Evolutionary conservation across 2,329 filamentous ascomycete genomes (phyloP).

Genomic region (Blumeria hordei): DNA sequence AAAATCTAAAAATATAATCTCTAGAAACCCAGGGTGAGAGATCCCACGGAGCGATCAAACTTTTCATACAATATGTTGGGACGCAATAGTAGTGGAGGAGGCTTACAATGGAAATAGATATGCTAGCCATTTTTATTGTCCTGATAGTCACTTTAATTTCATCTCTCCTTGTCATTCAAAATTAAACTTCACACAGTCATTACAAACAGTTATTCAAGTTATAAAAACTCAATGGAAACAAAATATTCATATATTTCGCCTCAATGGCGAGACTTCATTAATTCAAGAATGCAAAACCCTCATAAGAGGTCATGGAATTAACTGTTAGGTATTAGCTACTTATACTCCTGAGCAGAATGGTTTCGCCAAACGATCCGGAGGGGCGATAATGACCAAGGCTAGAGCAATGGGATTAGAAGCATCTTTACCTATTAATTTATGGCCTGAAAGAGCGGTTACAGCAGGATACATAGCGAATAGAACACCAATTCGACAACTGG

Average conservation of each 20-base stretch:
- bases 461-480: neutral
- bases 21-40: too few species aligned
- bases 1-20: too few species aligned
- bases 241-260: neutral
- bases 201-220: neutral
- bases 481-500: neutral
- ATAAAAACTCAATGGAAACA: neutral
- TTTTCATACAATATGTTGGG: too few species aligned
- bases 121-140: too few species aligned
- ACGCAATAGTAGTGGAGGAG: too few species aligned
- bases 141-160: neutral
- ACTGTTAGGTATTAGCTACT: neutral
- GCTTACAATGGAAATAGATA: too few species aligned
- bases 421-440: neutral
- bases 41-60: too few species aligned
- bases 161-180: neutral
- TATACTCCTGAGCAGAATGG: neutral
- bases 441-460: neutral
- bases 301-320: neutral
- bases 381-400: neutral
- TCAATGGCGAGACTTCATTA: neutral
- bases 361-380: neutral
- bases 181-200: neutral
- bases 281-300: neutral
- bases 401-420: neutral